phyloP scores from a whole-genome alignment of 2,329 filamentous ascomycete genomes.

The Huntiella abstrusa region DNA sequence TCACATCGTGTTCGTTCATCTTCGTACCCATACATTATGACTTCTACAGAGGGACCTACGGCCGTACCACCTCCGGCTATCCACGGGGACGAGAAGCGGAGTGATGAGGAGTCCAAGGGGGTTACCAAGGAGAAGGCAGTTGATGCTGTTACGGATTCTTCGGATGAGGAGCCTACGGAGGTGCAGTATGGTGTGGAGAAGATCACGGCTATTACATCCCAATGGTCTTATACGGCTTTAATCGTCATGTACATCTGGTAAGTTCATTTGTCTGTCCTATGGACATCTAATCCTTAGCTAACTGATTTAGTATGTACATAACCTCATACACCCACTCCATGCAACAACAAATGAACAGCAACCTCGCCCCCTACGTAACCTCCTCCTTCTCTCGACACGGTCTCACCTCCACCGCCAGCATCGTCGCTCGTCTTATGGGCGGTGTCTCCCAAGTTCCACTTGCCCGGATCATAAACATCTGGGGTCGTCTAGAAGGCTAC shows the following conservation, averaged over 20 bases:
- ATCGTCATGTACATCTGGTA: constrained; percentile 26
- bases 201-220: constrained; percentile 28
- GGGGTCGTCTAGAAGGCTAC: constrained; percentile 46
- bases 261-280: constrained; percentile 13
- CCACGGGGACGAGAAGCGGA: not conserved
- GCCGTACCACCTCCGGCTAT: not conserved
- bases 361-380: constrained; percentile 29
- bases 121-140: not conserved
- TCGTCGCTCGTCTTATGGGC: constrained; percentile 34
- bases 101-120: not conserved
- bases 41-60: not conserved
- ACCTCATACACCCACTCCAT: constrained; percentile 15
- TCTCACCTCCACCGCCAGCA: constrained; percentile 31
- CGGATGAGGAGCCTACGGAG: constrained; percentile 14
- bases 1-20: too few species aligned
- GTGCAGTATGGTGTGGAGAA: constrained; percentile 28
- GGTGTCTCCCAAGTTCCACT: constrained; percentile 46
- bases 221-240: constrained; percentile 24
- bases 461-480: constrained; percentile 49
- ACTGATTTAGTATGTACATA: constrained; percentile 1
- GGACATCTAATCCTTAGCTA: not conserved
- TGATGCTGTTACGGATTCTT: not conserved
- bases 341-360: constrained; percentile 21
- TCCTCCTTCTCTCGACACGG: constrained; percentile 34
- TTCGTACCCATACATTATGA: not conserved